phyloP scores from a whole-genome alignment of 2,329 filamentous ascomycete genomes.

The Aspergillus intermedius region DNA sequence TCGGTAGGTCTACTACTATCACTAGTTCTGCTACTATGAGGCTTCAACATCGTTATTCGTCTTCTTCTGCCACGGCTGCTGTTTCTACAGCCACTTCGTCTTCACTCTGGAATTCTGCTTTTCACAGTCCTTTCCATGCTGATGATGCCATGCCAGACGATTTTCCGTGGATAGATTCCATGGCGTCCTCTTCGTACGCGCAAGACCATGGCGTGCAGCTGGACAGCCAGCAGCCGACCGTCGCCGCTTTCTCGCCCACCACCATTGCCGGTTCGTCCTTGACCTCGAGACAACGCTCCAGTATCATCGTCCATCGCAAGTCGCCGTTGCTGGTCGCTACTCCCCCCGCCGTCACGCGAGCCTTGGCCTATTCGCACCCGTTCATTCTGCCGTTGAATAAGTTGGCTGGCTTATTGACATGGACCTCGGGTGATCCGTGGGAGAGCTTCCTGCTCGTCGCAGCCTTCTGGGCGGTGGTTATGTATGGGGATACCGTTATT shows the following conservation, averaged over 20 bases:
- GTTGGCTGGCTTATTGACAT: slow-evolving; percentile 77
- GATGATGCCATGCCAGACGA: slow-evolving; percentile 31
- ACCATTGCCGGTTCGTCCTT: slow-evolving; percentile 64
- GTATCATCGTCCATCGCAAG: slow-evolving; percentile 94
- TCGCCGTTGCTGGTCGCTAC: slow-evolving; percentile 88
- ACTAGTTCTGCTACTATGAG: not conserved
- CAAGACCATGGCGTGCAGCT: slow-evolving; percentile 33
- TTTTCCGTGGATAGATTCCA: slow-evolving; percentile 50
- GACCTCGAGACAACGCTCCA: slow-evolving; percentile 71
- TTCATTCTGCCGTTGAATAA: slow-evolving; percentile 87
- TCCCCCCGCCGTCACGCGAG: slow-evolving; percentile 87
- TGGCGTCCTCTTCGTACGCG: slow-evolving; percentile 39
- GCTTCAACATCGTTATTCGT: not conserved
- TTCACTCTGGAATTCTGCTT: slow-evolving; percentile 3
- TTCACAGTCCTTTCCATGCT: slow-evolving; percentile 7
- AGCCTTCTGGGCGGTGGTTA: slow-evolving; percentile 74
- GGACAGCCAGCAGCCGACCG: slow-evolving; percentile 58
- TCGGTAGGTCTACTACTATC: slow-evolving; percentile 31
- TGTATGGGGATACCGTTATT: slow-evolving; percentile 82
- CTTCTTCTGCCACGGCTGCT: not conserved
- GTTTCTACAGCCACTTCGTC: not conserved
- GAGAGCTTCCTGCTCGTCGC: slow-evolving; percentile 89
- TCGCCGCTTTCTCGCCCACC: slow-evolving; percentile 82
- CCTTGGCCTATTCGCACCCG: slow-evolving; percentile 90
- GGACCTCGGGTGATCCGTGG: slow-evolving; percentile 92